A percentile compares a stretch with the other conserved stretches of the same genome.
Evolutionary conservation across 805 yeast genomes (phyloP).

Genomic region (Saccharomycopsis sp.): DNA sequence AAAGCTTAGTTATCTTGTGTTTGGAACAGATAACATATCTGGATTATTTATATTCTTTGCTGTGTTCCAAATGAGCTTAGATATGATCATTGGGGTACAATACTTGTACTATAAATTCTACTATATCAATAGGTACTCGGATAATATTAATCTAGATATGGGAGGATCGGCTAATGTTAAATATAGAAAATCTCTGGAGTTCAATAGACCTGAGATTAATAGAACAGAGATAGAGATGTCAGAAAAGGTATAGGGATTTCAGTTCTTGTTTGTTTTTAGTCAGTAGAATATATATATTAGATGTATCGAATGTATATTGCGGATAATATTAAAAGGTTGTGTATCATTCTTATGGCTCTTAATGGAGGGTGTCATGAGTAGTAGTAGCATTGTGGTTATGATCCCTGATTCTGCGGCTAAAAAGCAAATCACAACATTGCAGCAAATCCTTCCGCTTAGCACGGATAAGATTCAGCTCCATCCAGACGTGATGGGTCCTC

Average conservation of each 20-base stretch:
- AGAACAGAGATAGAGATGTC: too few relatives aligned
- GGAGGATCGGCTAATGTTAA: background rate
- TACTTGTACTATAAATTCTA: constrained; percentile 55
- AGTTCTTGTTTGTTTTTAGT: background rate
- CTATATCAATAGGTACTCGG: constrained; percentile 19
- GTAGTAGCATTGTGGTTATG: too few relatives aligned
- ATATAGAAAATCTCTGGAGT: constrained; percentile 1
- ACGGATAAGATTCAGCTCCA: too few relatives aligned
- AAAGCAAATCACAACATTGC: too few relatives aligned
- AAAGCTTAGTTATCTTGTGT: constrained; percentile 67
- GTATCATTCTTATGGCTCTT: too few relatives aligned
- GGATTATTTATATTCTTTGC: constrained; percentile 62
- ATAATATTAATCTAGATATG: background rate
- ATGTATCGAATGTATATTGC: too few relatives aligned
- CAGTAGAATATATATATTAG: too few relatives aligned
- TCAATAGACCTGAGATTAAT: background rate
- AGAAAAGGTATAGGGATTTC: background rate
- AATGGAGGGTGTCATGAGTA: too few relatives aligned
- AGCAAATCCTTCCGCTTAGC: too few relatives aligned
- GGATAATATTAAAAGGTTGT: too few relatives aligned
- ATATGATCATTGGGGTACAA: constrained; percentile 66
- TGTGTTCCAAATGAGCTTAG: constrained; percentile 69
- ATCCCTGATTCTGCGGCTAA: too few relatives aligned
- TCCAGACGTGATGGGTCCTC: too few relatives aligned
- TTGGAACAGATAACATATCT: constrained; percentile 68